These are phyloP conservation scores for Phytophthora fragariaefolia DNA, from an alignment of 352 stramenopile species.

Conservation along the genomic window DNA sequence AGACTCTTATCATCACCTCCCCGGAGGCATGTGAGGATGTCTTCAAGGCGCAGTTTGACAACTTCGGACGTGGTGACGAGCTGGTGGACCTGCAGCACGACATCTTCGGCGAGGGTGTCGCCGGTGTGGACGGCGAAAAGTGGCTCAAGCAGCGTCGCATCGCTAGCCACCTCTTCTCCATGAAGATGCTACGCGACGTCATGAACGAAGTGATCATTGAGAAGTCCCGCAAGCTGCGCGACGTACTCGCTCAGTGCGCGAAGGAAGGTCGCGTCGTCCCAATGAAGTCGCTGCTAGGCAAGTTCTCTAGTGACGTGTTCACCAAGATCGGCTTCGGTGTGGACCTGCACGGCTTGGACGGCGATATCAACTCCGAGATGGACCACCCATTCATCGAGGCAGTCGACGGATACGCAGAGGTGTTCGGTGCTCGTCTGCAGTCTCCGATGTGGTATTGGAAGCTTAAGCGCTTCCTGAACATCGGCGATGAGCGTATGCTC, in stretches of 20 bases:
- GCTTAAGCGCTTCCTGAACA: constrained; percentile 47
- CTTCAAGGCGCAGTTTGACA: constrained; percentile 57
- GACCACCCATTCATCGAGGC: constrained; percentile 57
- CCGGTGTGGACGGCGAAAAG: constrained; percentile 47
- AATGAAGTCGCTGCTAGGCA: constrained; percentile 55
- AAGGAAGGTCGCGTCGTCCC: constrained; percentile 10
- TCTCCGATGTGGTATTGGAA: constrained; percentile 57
- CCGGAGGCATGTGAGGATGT: constrained; percentile 40
- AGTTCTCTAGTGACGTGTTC: constrained; percentile 82
- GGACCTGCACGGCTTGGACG: constrained; percentile 54
- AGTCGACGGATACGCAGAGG: constrained; percentile 45
- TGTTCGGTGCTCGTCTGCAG: constrained; percentile 49
- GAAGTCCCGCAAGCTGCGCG: constrained; percentile 41
- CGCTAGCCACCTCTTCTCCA: constrained; percentile 83
- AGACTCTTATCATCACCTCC: constrained; percentile 50
- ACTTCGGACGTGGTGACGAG: constrained; percentile 44
- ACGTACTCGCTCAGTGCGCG: constrained; percentile 34
- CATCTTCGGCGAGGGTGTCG: constrained; percentile 67
- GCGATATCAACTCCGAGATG: constrained; percentile 38
- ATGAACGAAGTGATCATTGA: constrained; percentile 49
- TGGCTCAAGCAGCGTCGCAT: constrained; percentile 69
- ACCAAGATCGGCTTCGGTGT: constrained; percentile 78
- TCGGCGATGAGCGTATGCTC: constrained; percentile 45
- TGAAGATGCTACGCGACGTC: constrained; percentile 40
- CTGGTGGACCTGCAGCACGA: constrained; percentile 41